Evolutionary conservation across 2,329 filamentous ascomycete genomes (phyloP).

Genomic region (Alternaria sp.): DNA sequence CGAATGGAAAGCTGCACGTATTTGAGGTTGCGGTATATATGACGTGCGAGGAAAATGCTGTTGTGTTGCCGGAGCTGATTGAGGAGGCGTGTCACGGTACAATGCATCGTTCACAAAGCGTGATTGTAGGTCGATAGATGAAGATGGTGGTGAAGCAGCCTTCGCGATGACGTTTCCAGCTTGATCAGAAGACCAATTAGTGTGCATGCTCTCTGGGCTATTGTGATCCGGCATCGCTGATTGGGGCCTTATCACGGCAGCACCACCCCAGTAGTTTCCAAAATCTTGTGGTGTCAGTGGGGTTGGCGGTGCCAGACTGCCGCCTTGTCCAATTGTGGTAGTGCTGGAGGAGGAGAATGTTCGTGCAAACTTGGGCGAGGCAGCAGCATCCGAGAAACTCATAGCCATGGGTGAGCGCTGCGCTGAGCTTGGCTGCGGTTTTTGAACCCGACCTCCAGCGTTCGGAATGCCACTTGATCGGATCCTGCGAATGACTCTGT

Average conservation of each 20-base stretch:
- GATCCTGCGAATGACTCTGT: conserved; percentile 58
- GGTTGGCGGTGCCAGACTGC: conserved; percentile 58
- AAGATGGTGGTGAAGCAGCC: conserved; percentile 57
- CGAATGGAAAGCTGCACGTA: conserved; percentile 46
- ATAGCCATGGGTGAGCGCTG: conserved; percentile 59
- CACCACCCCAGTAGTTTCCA: conserved; percentile 55
- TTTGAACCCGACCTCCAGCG: conserved; percentile 58
- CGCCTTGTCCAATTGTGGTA: conserved; percentile 48
- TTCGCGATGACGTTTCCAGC: conserved; percentile 43
- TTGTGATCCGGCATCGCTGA: conserved; percentile 48
- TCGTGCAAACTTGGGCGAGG: conserved; percentile 57
- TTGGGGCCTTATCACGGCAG: conserved; percentile 40
- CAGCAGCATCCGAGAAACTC: conserved; percentile 58
- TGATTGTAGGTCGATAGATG: conserved; percentile 51
- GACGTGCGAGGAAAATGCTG: conserved; percentile 54
- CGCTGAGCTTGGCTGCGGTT: conserved; percentile 55
- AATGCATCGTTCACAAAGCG: conserved; percentile 44
- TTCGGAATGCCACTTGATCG: conserved; percentile 58
- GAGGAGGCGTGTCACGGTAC: conserved; percentile 59
- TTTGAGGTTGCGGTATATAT: conserved; percentile 50
- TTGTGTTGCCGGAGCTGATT: conserved; percentile 61
- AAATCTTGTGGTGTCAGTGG: conserved; percentile 56
- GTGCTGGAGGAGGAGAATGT: conserved; percentile 51
- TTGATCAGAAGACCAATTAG: conserved; percentile 51
- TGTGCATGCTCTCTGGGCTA: conserved; percentile 52